These are phyloP conservation scores for Moricandia arvensis DNA, from an alignment of 345 rosid genomes.

Conservation along the genomic window DNA sequence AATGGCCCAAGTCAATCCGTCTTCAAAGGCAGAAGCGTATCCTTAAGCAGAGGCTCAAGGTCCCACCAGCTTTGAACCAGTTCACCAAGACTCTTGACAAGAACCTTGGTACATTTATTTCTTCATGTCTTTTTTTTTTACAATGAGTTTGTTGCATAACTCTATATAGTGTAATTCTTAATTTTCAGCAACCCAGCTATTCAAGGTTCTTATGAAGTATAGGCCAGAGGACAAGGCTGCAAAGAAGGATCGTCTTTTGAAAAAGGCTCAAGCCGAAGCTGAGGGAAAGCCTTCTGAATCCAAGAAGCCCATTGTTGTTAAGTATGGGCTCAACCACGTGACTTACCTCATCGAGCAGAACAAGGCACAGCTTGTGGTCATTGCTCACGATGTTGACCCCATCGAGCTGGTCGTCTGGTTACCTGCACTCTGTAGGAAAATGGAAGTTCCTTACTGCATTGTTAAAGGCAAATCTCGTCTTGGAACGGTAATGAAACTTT, in stretches of 20 bases:
- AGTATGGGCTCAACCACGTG: slow-evolving; percentile 69
- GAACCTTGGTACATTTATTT: slow-evolving; percentile 51
- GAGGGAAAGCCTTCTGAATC: slow-evolving; percentile 62
- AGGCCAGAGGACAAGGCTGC: slow-evolving; percentile 73
- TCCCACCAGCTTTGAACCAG: slow-evolving; percentile 80
- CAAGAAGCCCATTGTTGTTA: slow-evolving; percentile 66
- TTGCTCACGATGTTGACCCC: slow-evolving; percentile 83
- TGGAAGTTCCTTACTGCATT: slow-evolving; percentile 82
- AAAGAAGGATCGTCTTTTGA: slow-evolving; percentile 61
- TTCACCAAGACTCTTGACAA: slow-evolving; percentile 89
- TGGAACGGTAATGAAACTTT: slow-evolving; percentile 48
- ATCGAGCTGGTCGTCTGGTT: slow-evolving; percentile 82
- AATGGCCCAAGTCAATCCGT: slow-evolving; percentile 66
- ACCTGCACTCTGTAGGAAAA: slow-evolving; percentile 78
- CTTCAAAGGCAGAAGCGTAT: slow-evolving; percentile 81
- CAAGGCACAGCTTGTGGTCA: slow-evolving; percentile 71
- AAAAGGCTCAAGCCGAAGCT: slow-evolving; percentile 61
- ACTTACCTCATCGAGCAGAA: slow-evolving; percentile 79
- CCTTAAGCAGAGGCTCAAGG: slow-evolving; percentile 77
- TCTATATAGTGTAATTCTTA: background rate
- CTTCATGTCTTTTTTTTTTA: background rate
- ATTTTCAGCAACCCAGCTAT: slow-evolving; percentile 52
- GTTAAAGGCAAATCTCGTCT: slow-evolving; percentile 77
- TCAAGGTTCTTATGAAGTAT: slow-evolving; percentile 59
- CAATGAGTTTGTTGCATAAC: background rate